Evolutionary conservation across 768 basidiomycete genomes (phyloP).

Genomic region (Antrodiella citrinella): DNA sequence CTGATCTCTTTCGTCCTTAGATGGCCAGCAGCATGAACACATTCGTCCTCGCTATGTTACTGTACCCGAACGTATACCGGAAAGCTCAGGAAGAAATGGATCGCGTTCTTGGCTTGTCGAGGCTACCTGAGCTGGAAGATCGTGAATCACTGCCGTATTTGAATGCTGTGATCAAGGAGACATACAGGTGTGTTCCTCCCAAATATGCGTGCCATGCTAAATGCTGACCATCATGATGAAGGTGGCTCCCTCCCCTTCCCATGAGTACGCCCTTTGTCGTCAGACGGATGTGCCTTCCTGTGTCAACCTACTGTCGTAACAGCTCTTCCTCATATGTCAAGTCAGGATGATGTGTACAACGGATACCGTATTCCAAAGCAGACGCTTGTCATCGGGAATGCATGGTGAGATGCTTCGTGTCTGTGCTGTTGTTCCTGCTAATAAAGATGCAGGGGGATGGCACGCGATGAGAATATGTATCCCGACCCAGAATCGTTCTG

Average conservation of each 20-base stretch:
- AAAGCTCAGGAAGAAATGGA: constrained; percentile 23
- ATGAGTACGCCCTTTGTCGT: background rate
- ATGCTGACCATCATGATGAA: constrained; percentile 19
- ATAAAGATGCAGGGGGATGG: constrained; percentile 18
- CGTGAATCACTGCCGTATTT: constrained; percentile 19
- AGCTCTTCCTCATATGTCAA: constrained; percentile 11
- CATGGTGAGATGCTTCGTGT: background rate
- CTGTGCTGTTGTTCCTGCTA: no score
- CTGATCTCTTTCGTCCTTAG: background rate
- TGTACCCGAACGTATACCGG: background rate
- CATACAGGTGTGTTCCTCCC: no score
- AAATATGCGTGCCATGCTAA: constrained; percentile 7
- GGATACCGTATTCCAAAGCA: constrained; percentile 17
- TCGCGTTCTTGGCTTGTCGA: constrained; percentile 13
- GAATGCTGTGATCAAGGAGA: constrained; percentile 18
- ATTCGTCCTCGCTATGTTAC: background rate
- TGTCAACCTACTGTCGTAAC: background rate
- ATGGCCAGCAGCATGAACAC: background rate
- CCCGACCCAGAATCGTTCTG: constrained; percentile 26
- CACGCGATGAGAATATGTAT: constrained; percentile 21
- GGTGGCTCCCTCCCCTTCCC: background rate
- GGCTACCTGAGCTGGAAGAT: constrained; percentile 21
- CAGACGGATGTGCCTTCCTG: background rate
- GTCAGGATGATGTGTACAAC: constrained; percentile 13
- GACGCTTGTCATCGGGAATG: background rate